Percentiles rank a stretch among this genome's conserved stretches.
phyloP scores from a whole-genome alignment of 495 filamentous ascomycete species.

The Ascodesmis nigricans region DNA sequence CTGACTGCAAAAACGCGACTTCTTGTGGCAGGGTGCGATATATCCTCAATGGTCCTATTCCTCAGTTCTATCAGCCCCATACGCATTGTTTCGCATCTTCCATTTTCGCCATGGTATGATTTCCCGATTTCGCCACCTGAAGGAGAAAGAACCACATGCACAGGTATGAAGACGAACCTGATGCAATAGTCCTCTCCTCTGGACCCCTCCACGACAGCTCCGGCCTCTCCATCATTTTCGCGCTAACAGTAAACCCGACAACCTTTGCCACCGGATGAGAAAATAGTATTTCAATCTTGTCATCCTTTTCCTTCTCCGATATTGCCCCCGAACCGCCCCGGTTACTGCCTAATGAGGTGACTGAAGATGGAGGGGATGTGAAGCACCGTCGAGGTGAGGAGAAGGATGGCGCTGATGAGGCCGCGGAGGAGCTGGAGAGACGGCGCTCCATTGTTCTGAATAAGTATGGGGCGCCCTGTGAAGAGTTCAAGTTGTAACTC shows the following conservation, averaged over 20 bases:
- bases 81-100: background rate
- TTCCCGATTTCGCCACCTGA: too few species aligned
- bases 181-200: conserved; percentile 18
- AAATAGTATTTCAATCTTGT: conserved; percentile 19
- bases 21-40: conserved; percentile 21
- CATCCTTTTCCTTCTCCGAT: conserved; percentile 7
- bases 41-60: conserved; percentile 17
- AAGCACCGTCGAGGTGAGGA: too few species aligned
- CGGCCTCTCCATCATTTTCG: conserved; percentile 2
- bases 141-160: background rate
- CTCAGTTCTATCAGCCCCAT: background rate
- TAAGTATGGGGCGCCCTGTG: too few species aligned
- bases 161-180: conserved; percentile 13
- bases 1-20: conserved; percentile 19
- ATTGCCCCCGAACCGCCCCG: too few species aligned
- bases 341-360: too few species aligned
- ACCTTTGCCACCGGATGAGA: conserved; percentile 16
- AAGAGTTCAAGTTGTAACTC: too few species aligned
- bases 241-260: conserved; percentile 13
- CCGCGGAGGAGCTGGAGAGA: too few species aligned
- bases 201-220: conserved; percentile 18
- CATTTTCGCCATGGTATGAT: background rate
- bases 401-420: too few species aligned
- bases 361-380: too few species aligned
- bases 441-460: too few species aligned